phyloP scores from a whole-genome alignment of 1,284 basidiomycete species.

The Cutaneotrichosporon daszewskae region DNA sequence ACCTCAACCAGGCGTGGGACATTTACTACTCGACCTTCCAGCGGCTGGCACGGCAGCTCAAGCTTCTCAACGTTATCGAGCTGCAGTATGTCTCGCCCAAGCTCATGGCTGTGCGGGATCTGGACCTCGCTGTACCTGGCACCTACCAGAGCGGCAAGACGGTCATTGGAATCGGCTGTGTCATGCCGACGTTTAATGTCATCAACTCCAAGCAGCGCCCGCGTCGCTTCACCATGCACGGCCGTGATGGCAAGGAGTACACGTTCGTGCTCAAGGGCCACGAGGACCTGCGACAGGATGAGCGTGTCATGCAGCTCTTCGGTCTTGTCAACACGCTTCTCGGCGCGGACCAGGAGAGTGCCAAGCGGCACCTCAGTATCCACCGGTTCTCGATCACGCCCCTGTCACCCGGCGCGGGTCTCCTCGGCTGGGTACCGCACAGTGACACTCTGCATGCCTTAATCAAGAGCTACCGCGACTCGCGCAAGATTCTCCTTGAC shows the following conservation, averaged over 20 bases:
- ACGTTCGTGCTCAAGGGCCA: constrained; percentile 95
- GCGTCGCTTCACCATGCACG: constrained; percentile 78
- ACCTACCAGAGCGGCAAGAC: constrained; percentile 89
- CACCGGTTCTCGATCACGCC: constrained; percentile 92
- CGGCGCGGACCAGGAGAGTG: constrained; percentile 86
- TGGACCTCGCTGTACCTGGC: constrained; percentile 93
- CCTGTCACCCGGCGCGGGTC: constrained; percentile 90
- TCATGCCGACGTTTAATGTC: constrained; percentile 80
- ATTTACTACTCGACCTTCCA: constrained; percentile 98
- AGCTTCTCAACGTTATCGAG: constrained; percentile 83
- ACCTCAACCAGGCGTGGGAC: constrained; percentile 99
- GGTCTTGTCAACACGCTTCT: constrained; percentile 94
- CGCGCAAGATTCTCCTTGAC: constrained; percentile 91
- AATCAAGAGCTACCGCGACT: constrained; percentile 91
- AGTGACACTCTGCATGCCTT: constrained; percentile 98
- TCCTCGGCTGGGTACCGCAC: constrained; percentile 93
- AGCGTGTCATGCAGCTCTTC: constrained; percentile 98
- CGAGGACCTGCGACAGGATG: constrained; percentile 97
- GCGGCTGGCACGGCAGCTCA: constrained; percentile 91
- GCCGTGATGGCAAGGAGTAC: constrained; percentile 90
- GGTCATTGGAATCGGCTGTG: constrained; percentile 76
- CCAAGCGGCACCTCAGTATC: constrained; percentile 93
- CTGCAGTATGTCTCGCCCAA: constrained; percentile 96
- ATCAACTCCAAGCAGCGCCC: constrained; percentile 99
- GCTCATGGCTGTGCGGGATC: constrained; percentile 77